Base-by-base conservation (phyloP, 2,329 filamentous ascomycete genomes). In the Ceratocystis diversiconidia region DNA sequence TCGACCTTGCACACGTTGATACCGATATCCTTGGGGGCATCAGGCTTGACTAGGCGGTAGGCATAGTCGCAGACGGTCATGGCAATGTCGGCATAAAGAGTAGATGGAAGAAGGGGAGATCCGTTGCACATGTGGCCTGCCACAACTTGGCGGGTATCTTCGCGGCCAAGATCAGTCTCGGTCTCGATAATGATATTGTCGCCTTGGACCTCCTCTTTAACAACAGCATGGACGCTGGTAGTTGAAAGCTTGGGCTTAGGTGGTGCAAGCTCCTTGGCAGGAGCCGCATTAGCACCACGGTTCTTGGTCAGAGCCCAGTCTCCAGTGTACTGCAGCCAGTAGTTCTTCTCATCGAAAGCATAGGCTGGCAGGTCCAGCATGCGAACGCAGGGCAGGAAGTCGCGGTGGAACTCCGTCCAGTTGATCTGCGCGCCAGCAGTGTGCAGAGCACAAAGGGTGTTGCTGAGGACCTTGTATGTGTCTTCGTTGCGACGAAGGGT, bases 221-320 rank as follows among this genome's bases (percentile, higher is more conserved):
- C 77, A 65, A 89, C 76, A 69, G 79, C 80, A 71, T 89, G 86
- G 65, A 87, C 85, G 30, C 84, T 83, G 7, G 84, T 84, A 7
- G 85, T 87, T 10, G 81, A 82, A 57, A 87, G 76, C 76, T 81
- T 85, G 63, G 74, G 80, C 74, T 84, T 76, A 3, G 61, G n/a
- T n/a, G 65, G 61, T 59, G 77, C 73, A 41, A 77, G 74, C 60
- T 77, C 75, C 10, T 71, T 69, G 12, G 69, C 43, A 72, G 66
- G 67, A 50, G 68, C 74, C 10, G 78, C 70, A 22, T 76, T 71
- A 15, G 75, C 76, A 48, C 77, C 80, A 69, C 87, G 82, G 70
- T 86, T 85, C 78, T 91, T 91, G 68, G 80, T 84, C 46, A 90
- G 77, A 25, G 80, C 82, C 84, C 86, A 91, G 73, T 90, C 85